Evolutionary conservation across 129 eudicot species (phyloP), one percentile per base, ranked within the genome.

Genomic region (Rutidosis leptorrhynchoides): DNA sequence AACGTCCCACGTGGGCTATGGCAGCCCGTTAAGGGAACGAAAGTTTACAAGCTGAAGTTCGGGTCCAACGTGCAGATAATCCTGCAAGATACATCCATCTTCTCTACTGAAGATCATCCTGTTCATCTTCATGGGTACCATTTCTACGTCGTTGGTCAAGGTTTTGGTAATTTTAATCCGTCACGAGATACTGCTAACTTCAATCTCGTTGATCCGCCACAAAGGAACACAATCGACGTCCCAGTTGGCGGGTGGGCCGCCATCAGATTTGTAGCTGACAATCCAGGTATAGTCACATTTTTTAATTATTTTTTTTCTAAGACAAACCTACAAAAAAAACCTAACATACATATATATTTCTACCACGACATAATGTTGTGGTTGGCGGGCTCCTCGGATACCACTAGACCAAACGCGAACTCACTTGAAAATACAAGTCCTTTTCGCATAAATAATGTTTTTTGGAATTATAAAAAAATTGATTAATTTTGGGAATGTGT

Each of bases 231-330:
- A 1, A 75, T 88, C 9, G 79, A 80, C 21, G 85, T 83, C 11
- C 87, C 95, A 2, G 86, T 74, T 35, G 91, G 88, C 3, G 95
- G 91, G 16, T 88, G 95, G 95, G 79, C 88, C 0, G 95, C 76
- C 23, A 84, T 88, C 23, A 76, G 95, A 49, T 84, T 87, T 35
- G 80, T 81, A 25, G 95, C 95, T 0, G 87, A 87, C 52, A 87
- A 87, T 75, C 90, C 95, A 76, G 90, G 86, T 84, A 69, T 58
- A 16, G 0, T 16, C 17, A 42, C 14, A 14, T 4, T 1, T 7
- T 2, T 2, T 11, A 10, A 10, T 12, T 11, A 9, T 11, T 37
- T 2, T 7, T 7, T 4, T 6, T 32, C 7, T 0, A 40, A 40
- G 46, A 16, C 16, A 40, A 40, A 11, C 16, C 16, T 40, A 40